Percentiles rank a stretch among this genome's conserved stretches.
Evolutionary conservation across 1,284 basidiomycete species (phyloP).

Genomic region (Melanopsichium pennsylvanicum): DNA sequence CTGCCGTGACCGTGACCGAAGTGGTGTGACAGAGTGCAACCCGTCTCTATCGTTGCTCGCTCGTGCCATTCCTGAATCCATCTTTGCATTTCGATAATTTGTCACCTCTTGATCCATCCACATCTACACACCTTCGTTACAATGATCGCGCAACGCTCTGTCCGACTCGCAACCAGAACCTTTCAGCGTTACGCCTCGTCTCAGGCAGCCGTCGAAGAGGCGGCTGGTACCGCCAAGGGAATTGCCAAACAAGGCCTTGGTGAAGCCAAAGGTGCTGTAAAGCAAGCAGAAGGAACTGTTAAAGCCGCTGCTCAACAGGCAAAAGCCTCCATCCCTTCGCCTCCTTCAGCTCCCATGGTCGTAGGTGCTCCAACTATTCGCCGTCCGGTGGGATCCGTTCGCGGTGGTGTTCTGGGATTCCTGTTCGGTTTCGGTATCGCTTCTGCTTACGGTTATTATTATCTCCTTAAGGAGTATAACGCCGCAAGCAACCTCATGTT

Average conservation of each 20-base stretch:
- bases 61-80: slow-evolving; percentile 18
- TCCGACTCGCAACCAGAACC: neutral
- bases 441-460: slow-evolving; percentile 81
- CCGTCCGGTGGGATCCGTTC: slow-evolving; percentile 34
- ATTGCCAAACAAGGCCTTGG: slow-evolving; percentile 16
- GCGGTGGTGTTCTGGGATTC: slow-evolving; percentile 76
- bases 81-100: too few relatives aligned
- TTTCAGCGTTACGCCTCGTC: slow-evolving; percentile 13
- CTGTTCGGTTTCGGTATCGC: slow-evolving; percentile 83
- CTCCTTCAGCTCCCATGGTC: slow-evolving; percentile 32
- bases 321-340: slow-evolving; percentile 12
- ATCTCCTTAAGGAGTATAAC: slow-evolving; percentile 88
- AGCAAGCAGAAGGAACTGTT: slow-evolving; percentile 14
- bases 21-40: too few relatives aligned
- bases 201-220: slow-evolving; percentile 21
- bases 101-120: too few relatives aligned
- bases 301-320: slow-evolving; percentile 22
- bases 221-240: slow-evolving; percentile 8
- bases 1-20: too few relatives aligned
- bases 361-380: slow-evolving; percentile 33
- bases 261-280: slow-evolving; percentile 27
- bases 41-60: too few relatives aligned
- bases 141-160: slow-evolving; percentile 25
- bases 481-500: slow-evolving; percentile 81
- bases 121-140: neutral